Evolutionary conservation across 148 eudicot species (phyloP).

Genomic region (Vaccinium vitisidaea): DNA sequence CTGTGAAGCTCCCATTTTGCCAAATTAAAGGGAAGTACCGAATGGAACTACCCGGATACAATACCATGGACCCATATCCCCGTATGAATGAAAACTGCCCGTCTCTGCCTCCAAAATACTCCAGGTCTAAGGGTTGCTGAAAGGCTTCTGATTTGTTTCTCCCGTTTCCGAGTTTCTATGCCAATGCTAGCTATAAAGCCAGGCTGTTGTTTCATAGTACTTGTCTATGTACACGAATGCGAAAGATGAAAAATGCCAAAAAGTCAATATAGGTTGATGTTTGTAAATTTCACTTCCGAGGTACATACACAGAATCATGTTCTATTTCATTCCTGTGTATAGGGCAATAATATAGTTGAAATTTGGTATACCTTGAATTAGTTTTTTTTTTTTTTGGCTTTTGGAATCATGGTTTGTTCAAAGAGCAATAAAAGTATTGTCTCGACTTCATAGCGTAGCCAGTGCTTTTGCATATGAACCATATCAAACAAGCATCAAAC

Average conservation of each 20-base stretch:
- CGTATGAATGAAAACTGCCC: conserved; percentile 93
- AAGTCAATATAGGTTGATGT: neutral
- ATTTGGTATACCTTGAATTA: neutral
- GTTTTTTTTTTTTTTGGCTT: neutral
- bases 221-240: neutral
- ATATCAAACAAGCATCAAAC: neutral
- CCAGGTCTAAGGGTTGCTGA: conserved; percentile 63
- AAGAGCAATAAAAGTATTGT: neutral
- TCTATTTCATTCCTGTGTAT: neutral
- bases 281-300: neutral
- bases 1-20: conserved; percentile 74
- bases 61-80: conserved; percentile 67
- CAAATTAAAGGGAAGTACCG: conserved; percentile 86
- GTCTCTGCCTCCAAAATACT: conserved; percentile 77
- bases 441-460: neutral
- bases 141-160: neutral
- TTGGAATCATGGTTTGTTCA: neutral
- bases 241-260: neutral
- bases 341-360: neutral
- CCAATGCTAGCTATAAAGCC: neutral
- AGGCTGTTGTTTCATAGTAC: neutral
- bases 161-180: neutral
- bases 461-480: neutral
- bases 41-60: conserved; percentile 91
- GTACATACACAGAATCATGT: neutral